A percentile compares a stretch with the other conserved stretches of the same genome.
phyloP scores from a whole-genome alignment of 129 eudicot species.

The Flaveria bidentis region DNA sequence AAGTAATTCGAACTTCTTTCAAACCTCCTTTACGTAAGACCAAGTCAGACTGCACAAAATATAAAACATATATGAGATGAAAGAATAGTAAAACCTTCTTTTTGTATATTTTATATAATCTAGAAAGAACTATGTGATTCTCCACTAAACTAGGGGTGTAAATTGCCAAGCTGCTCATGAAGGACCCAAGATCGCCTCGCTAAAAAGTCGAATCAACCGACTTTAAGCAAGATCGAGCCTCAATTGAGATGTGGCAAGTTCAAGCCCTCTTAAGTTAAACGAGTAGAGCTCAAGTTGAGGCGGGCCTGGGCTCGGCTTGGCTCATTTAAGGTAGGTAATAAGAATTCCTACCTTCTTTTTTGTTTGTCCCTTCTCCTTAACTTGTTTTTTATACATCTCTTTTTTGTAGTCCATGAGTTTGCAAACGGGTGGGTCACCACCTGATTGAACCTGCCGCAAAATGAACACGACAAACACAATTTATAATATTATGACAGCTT shows the following conservation, averaged over 20 bases:
- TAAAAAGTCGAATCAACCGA: neutral
- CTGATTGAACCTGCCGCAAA: conserved; percentile 58
- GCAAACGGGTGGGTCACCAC: conserved; percentile 80
- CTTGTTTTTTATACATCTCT: conserved; percentile 51
- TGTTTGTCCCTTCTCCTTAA: conserved; percentile 55
- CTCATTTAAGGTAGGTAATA: neutral
- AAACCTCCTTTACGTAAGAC: conserved; percentile 46
- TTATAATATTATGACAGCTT: neutral
- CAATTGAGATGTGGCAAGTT: neutral
- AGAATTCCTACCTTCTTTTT: conserved; percentile 50
- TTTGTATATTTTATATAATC: neutral
- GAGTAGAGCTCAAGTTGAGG: neutral
- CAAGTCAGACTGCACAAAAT: conserved; percentile 50
- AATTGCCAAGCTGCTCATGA: neutral
- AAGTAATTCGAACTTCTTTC: conserved; percentile 64
- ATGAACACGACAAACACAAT: neutral
- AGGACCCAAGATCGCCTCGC: neutral
- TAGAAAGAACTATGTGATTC: neutral
- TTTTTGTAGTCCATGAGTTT: conserved; percentile 67
- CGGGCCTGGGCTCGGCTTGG: neutral
- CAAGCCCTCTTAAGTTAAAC: neutral
- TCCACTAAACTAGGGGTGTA: neutral
- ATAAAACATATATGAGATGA: neutral
- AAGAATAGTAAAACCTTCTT: neutral
- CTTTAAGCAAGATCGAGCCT: neutral